Conservation (phyloP, 2,329 filamentous ascomycete genomes). For the Exophiala aquamarina region DNA sequence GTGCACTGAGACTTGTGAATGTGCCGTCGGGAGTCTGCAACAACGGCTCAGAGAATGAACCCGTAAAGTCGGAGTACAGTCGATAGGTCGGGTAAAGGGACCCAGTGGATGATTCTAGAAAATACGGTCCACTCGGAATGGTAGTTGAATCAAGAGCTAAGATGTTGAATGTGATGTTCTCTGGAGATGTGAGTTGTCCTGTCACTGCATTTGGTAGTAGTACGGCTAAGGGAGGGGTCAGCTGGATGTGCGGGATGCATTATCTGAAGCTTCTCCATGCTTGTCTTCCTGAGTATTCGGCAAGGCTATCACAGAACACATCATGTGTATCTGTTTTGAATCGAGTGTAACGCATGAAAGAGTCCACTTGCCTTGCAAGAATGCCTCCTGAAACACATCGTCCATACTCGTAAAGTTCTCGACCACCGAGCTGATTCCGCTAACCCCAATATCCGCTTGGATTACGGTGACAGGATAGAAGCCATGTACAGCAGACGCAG, state of each 20-base stretch:
- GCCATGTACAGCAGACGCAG: not conserved
- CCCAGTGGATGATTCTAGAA: slow-evolving; percentile 5
- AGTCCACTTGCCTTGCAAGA: slow-evolving; percentile 1
- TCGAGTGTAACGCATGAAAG: too few species aligned
- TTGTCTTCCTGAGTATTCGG: too few species aligned
- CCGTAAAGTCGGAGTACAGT: slow-evolving; percentile 13
- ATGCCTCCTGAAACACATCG: slow-evolving; percentile 11
- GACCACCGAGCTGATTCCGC: not conserved
- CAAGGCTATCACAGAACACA: too few species aligned
- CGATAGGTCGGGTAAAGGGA: slow-evolving; percentile 6
- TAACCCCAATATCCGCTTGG: not conserved
- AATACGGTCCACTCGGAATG: slow-evolving; percentile 11
- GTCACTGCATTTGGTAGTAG: not conserved
- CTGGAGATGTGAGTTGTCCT: not conserved
- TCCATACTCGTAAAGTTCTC: slow-evolving; percentile 4
- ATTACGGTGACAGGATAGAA: slow-evolving; percentile 12
- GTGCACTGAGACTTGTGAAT: slow-evolving; percentile 46
- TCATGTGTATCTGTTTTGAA: too few species aligned
- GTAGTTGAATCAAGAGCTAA: not conserved
- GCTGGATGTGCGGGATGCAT: too few species aligned
- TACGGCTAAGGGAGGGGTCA: too few species aligned
- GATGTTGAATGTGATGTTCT: not conserved
- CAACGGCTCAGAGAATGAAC: slow-evolving; percentile 8
- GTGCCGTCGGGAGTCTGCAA: slow-evolving; percentile 33
- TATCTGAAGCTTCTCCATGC: too few species aligned